Evolutionary conservation across 768 basidiomycete species (phyloP).

Genomic region (button mushroom (Agaricus bisporus)): DNA sequence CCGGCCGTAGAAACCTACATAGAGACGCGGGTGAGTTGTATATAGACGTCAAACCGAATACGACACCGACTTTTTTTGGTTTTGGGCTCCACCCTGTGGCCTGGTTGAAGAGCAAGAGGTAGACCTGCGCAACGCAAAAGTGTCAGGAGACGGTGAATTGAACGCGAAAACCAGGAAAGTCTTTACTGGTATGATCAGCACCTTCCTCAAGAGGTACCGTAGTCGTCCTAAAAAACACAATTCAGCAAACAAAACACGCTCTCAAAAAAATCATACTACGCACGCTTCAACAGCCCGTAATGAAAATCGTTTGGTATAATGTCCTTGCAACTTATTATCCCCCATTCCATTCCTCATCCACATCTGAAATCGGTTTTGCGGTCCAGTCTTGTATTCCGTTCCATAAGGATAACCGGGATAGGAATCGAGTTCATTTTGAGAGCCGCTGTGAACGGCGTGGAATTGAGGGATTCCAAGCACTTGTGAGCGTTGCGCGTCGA

Average conservation of each 20-base stretch:
- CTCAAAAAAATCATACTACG: conserved; percentile 13
- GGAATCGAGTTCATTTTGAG: conserved; percentile 12
- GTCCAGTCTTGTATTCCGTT: conserved; percentile 33
- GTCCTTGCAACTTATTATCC: conserved; percentile 37
- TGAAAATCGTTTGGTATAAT: conserved; percentile 46
- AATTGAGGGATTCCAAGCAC: conserved; percentile 39
- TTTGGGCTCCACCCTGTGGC: conserved; percentile 11
- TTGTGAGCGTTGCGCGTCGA: conserved; percentile 23
- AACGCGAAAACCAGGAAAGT: not conserved
- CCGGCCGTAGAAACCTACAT: conserved; percentile 53
- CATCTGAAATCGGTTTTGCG: conserved; percentile 40
- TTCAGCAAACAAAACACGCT: no score
- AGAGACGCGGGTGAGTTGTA: no score
- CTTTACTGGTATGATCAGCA: conserved; percentile 46
- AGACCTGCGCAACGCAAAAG: conserved; percentile 27
- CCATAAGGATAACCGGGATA: conserved; percentile 43
- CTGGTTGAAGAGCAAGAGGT: conserved; percentile 32
- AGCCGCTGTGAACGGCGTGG: conserved; percentile 25
- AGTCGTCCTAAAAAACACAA: conserved; percentile 34
- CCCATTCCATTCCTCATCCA: conserved; percentile 25
- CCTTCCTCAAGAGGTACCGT: conserved; percentile 46
- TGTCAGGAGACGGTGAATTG: not conserved
- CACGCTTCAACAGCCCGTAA: conserved; percentile 46
- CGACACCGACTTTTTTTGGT: not conserved
- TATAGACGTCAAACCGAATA: no score